Conservation (phyloP, 495 filamentous ascomycete genomes). For the Parathielavia appendiculata region DNA sequence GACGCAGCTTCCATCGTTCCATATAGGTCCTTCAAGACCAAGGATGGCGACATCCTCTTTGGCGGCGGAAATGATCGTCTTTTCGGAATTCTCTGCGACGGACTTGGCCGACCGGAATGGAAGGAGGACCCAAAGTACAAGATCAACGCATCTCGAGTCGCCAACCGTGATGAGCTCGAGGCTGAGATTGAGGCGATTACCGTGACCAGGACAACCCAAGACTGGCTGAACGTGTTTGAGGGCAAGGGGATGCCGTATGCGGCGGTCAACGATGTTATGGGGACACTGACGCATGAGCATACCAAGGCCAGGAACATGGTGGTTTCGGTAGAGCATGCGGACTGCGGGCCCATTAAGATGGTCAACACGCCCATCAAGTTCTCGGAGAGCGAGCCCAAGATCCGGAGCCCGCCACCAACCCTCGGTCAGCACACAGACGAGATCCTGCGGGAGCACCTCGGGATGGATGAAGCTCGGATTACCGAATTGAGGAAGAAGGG, state of each 20-base stretch:
- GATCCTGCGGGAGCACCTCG: constrained; percentile 62
- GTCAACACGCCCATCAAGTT: constrained; percentile 97
- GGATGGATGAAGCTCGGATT: constrained; percentile 59
- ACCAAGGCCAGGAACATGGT: constrained; percentile 85
- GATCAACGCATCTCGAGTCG: constrained; percentile 77
- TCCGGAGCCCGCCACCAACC: constrained; percentile 74
- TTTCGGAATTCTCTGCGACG: constrained; percentile 79
- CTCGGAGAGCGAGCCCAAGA: constrained; percentile 71
- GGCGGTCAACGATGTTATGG: constrained; percentile 86
- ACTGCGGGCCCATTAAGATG: constrained; percentile 79
- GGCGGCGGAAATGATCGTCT: constrained; percentile 92
- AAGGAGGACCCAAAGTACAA: constrained; percentile 66
- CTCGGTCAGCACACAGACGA: constrained; percentile 92
- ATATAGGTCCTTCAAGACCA: constrained; percentile 87
- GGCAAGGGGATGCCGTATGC: constrained; percentile 92
- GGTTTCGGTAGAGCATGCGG: constrained; percentile 72
- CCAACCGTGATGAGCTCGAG: constrained; percentile 71
- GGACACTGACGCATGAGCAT: constrained; percentile 78
- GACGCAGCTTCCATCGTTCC: constrained; percentile 83
- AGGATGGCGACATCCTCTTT: constrained; percentile 84
- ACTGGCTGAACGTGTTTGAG: constrained; percentile 86
- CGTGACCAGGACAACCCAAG: constrained; percentile 69
- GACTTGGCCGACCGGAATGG: constrained; percentile 74
- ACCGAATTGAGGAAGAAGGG: constrained; percentile 59
- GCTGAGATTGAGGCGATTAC: constrained; percentile 69